Base-by-base conservation (phyloP, 345 rosid species). In the Lepidium aucheri region DNA sequence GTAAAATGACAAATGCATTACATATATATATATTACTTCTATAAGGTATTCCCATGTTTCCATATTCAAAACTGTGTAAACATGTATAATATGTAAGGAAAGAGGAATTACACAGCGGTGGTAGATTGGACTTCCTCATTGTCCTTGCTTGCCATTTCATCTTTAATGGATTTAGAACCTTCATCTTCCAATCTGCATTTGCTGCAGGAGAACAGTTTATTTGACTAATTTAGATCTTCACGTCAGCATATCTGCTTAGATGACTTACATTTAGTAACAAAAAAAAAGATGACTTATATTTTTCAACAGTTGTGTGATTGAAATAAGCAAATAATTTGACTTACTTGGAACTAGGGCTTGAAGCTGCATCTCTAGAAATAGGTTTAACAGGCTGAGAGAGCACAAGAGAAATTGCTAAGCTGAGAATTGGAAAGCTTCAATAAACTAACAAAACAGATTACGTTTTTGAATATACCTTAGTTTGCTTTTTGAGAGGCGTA, bases 361-460 rank as follows among this genome's bases (percentile, higher is more conserved):
- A 47, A 60, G 83, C 72, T 49, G 72, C 74, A 79, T 63, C 76
- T 62, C 20, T 65, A 14, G 77, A 47, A 82, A 26, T 45, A 36
- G 85, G 28, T 74, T 83, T 80, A 40, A 38, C 73, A 45, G 83
- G 72, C 91, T 88, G 78, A 18, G n/a, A 69, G 63, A 66, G 3
- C 8, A 59, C 35, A 65, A 2, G 15, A 43, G 18, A 24, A 26
- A 34, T 13, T 20, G 1, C 9, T 41, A 59, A 57, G 55, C 4
- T 26, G 42, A 22, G 67, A 64, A 9, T 55, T 68, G 0, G 16
- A 62, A 74, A 40, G 76, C 55, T 58, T 73, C 26, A 1, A 56
- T n/a, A 0, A 51, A 10, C 9, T n/a, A 46, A 40, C 16, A 16
- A 67, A 42, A 18, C 18, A n/a, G 32, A 41, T 41, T 20, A 15